Base-by-base conservation (phyloP, 2,329 filamentous ascomycete genomes). In the Penicillium oxalicum region DNA sequence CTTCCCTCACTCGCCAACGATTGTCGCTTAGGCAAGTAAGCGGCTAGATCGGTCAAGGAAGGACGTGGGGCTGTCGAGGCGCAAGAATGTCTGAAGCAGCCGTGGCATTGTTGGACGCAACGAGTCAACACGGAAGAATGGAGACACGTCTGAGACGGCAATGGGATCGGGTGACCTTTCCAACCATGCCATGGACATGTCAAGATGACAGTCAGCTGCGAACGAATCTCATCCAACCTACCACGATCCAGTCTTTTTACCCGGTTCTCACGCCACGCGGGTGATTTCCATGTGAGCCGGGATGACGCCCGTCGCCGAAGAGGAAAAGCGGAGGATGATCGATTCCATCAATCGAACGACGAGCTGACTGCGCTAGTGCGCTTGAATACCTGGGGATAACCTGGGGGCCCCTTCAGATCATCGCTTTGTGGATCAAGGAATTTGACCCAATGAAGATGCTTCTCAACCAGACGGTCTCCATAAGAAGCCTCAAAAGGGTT, bases 241-340 rank as follows among this genome's bases (percentile, higher is more conserved):
- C 18, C 18, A 18, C 18, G 18, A 18, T 18, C 18, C 18, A 18
- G 13, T 43, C 4, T 43, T 27, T 43, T 43, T 26, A 43, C 18
- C 40, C 40, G 40, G 34, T 26, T 6, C 13, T 34, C 28, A 18
- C 13, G 29, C 40, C 40, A 43, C 18, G 28, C 42, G 34, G 43
- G 35, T 12, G n/a, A 32, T 27, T 45, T 11, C 18, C 25, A 24
- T 11, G 13, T 7, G 1, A 32, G 9, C 44, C 46, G 55, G 27
- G 9, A 5, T 3, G 9, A 8, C 11, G 26, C 32, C 57, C 57
- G 55, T 55, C 45, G 32, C 54, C 9, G 4, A 27, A 51, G 41
- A 8, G 57, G 57, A 40, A 50, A 58, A 54, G 57, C 24, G 43
- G 35, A 40, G 29, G 45, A 45, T 38, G 9, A 27, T 25, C 29